These are phyloP conservation scores for Melanomma pulvis-pyrius DNA, from an alignment of 495 filamentous ascomycete genomes.

Conservation along the genomic window DNA sequence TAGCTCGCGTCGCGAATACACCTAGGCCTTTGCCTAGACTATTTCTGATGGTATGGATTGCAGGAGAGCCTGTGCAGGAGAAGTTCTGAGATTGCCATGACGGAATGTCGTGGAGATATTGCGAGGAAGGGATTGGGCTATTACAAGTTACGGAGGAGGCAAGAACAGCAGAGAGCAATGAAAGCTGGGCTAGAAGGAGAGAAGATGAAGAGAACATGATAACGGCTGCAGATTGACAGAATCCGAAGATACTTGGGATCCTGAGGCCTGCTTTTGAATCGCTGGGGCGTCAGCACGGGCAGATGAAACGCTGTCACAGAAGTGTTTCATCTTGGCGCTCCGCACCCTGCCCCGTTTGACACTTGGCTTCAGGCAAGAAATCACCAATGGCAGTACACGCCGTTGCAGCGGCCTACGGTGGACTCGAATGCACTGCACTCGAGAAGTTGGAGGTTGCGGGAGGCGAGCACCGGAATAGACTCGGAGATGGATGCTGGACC, in stretches of 20 bases:
- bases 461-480: background rate
- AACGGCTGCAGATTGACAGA: background rate
- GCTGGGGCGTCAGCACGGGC: background rate
- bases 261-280: background rate
- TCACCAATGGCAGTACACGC: too few relatives aligned
- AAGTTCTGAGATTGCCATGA: slow-evolving; percentile 19
- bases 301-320: background rate
- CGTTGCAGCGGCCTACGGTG: background rate
- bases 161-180: background rate
- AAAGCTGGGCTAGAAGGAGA: background rate
- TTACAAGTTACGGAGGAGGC: background rate
- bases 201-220: background rate
- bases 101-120: slow-evolving; percentile 3
- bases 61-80: slow-evolving; percentile 8
- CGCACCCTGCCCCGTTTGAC: background rate
- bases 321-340: slow-evolving; percentile 3
- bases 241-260: background rate
- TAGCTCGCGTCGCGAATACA: slow-evolving; percentile 25
- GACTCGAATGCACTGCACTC: too few relatives aligned
- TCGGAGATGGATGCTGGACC: background rate
- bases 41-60: slow-evolving; percentile 1
- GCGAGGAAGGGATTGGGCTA: background rate
- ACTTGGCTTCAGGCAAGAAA: background rate
- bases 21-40: slow-evolving; percentile 33
- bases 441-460: background rate